Conservation (phyloP, 108 stramenopile species). For the Nitzschia sp. region DNA sequence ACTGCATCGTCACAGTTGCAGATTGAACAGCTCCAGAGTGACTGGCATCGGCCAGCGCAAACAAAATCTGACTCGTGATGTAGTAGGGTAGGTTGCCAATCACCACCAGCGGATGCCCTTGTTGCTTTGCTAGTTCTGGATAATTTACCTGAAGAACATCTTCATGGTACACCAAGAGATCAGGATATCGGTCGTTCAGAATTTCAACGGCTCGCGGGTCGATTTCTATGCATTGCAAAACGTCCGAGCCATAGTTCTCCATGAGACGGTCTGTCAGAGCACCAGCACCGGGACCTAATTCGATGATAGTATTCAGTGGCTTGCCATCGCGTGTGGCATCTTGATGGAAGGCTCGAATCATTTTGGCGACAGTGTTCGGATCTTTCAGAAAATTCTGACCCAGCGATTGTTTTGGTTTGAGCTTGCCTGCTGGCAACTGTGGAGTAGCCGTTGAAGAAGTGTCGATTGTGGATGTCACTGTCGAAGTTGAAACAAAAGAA, state of each 20-base stretch:
- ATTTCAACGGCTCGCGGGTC: constrained; percentile 89
- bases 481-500: constrained; percentile 25
- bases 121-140: constrained; percentile 68
- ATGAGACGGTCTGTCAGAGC: constrained; percentile 89
- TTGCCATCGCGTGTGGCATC: constrained; percentile 61
- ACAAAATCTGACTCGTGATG: constrained; percentile 95
- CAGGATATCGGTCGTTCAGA: constrained; percentile 66
- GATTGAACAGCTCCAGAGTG: constrained; percentile 79
- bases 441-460: constrained; percentile 68
- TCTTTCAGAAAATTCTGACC: constrained; percentile 96
- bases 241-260: constrained; percentile 62
- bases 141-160: constrained; percentile 94
- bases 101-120: constrained; percentile 82
- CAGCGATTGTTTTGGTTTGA: constrained; percentile 92
- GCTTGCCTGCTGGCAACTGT: constrained; percentile 67
- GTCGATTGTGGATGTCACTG: constrained; percentile 17
- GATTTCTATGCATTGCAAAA: constrained; percentile 92
- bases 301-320: constrained; percentile 52
- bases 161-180: constrained; percentile 51
- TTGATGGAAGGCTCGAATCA: constrained; percentile 80
- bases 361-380: constrained; percentile 93
- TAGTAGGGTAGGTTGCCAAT: constrained; percentile 98
- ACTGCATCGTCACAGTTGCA: constrained; percentile 98
- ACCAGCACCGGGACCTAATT: constrained; percentile 95
- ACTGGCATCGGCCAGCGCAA: constrained; percentile 92